Base-by-base conservation (phyloP, 2,329 filamentous ascomycete genomes). In the Microcera coccophila region DNA sequence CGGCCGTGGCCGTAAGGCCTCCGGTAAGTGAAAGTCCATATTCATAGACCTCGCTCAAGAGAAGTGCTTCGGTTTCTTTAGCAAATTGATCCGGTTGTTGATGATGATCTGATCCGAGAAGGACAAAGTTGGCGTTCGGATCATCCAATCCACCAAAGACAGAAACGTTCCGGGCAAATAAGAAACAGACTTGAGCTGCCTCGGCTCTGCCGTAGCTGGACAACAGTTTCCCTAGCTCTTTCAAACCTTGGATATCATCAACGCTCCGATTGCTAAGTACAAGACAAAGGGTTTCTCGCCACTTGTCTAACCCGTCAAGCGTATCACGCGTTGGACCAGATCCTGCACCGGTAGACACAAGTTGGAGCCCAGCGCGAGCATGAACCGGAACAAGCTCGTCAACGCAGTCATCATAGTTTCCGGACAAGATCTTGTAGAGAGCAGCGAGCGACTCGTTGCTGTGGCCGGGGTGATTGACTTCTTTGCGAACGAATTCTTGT, bases 11-110 rank as follows among this genome's bases (percentile, higher is more conserved):
- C 17, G 74, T 74, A 5, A 49, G 45, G 20, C 73, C 72, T 17
- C 76, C 77, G 3, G 84, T 74, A 12, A 97, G 76, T 9, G 87
- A 87, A 10, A 88, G 72, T 1, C 87, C 90, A 62, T 89, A 97
- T 62, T 99, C 93, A 58, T 94, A 97, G 0, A 95, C 82, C 64
- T 99, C 93, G 32, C 89, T 97, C n/a, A 98, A 77, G 38, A 96
- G 73, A n/a, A 96, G 79, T 4, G 89, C 79, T 60, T 97, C 90
- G 5, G 87, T 76, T 56, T 97, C 90, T 50, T 84, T 81, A 40
- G 83, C 82, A 49, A 90, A 84, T 38, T 87, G 82, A 39, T 84
- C 78, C 5, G 81, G 77, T 46, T 85, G 78, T 36, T 78, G 79
- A 45, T 79, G 76, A 64, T 95, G 89, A 62, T 97, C 87, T 12